Base-by-base conservation (phyloP, 371 early-diverging fungal species). In the Mortierella sp. region DNA sequence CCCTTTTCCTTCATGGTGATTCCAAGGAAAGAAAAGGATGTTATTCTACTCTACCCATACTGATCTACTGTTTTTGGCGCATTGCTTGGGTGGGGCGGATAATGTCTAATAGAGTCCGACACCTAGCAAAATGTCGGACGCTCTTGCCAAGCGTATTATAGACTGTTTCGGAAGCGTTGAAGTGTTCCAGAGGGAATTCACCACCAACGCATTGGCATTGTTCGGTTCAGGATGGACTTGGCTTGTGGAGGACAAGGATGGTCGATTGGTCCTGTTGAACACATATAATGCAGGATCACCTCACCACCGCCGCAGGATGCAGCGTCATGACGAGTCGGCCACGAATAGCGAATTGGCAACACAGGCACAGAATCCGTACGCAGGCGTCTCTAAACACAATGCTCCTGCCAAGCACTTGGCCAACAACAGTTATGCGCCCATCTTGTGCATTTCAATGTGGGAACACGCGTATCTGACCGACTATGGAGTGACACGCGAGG, bases 151-250 rank as follows among this genome's bases (percentile, higher is more conserved):
- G 56, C 55, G 58, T 26, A 38, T 80, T 26, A 52, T 72, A 1
- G 70, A 66, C 18, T 78, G 81, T 16, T 88, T 83, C 61, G 78
- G 76, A 12, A 74, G 74, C 24, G 72, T 86, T 14, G 87, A 83
- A 52, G 63, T 78, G 58, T 87, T 87, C 78, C 67, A 83, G 71
- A 61, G 74, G 21, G 71, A 80, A 64, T 89, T 89, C 62, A 71
- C 52, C 14, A 61, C 72, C 46, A 72, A 72, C 42, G 89, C 89
- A 6, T 66, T 83, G 48, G 83, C 81, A 39, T 61, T 89, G 58
- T 88, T 88, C 66, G 89, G 89, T 28, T 84, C 81, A 16, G 89
- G 89, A 55, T 89, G 89, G 87, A 86, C 88, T 28, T 89, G 87
- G 87, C 67, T 87, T 56, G 87, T 87, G 21, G 66, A 80, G 63